Conservation (phyloP, 169 alveolate genomes). For the Plasmodium sp. region DNA sequence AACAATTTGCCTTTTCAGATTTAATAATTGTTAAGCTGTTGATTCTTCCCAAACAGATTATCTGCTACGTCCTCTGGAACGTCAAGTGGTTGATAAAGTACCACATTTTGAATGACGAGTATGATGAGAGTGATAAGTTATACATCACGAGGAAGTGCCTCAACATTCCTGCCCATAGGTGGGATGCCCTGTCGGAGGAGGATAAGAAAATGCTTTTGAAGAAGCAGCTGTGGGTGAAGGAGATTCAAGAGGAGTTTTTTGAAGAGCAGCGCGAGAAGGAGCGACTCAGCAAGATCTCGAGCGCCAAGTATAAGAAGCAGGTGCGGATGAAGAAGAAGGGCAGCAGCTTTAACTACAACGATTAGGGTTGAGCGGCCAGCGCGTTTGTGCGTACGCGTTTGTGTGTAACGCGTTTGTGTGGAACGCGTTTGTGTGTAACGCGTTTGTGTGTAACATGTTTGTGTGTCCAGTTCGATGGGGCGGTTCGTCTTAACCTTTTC, state of each 20-base stretch:
- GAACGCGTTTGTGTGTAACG: neutral
- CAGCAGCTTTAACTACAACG: slow-evolving; percentile 51
- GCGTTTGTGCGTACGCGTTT: neutral
- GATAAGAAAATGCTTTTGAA: slow-evolving; percentile 23
- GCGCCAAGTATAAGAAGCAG: slow-evolving; percentile 68
- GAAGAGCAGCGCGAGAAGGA: slow-evolving; percentile 31
- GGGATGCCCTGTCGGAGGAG: slow-evolving; percentile 26
- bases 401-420: too few relatives aligned
- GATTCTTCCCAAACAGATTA: slow-evolving; percentile 10
- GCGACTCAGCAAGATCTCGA: slow-evolving; percentile 36
- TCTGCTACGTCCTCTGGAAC: slow-evolving; percentile 16
- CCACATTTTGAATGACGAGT: slow-evolving; percentile 45
- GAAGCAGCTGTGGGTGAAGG: slow-evolving; percentile 52
- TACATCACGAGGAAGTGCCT: slow-evolving; percentile 61
- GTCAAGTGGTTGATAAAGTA: slow-evolving; percentile 55
- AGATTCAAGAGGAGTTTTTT: slow-evolving; percentile 34
- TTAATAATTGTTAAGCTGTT: slow-evolving; percentile 17
- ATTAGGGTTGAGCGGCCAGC: neutral
- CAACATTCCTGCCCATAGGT: slow-evolving; percentile 9
- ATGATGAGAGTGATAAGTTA: slow-evolving; percentile 42
- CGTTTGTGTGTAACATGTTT: neutral
- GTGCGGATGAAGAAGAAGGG: slow-evolving; percentile 64
- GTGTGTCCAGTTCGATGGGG: neutral
- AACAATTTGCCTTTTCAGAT: neutral
- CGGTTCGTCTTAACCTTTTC: neutral